Conservation (phyloP, 1,284 basidiomycete species). For the Trametes sp. region DNA sequence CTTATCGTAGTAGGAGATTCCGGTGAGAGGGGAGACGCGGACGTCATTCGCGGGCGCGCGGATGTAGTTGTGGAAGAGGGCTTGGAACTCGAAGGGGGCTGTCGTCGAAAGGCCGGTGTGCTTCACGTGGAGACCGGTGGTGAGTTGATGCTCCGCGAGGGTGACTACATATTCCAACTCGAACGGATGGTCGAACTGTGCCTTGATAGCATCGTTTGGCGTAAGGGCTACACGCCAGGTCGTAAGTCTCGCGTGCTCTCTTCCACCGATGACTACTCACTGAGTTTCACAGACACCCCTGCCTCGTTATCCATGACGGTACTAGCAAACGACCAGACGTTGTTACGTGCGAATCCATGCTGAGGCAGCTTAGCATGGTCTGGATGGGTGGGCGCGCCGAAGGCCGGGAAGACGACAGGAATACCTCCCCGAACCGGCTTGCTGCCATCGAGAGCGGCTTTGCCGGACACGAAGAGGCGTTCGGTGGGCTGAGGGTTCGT, state of each 20-base stretch:
- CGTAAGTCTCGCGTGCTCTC: not conserved
- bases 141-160: slow-evolving; percentile 75
- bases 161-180: slow-evolving; percentile 82
- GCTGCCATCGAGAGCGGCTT: slow-evolving; percentile 77
- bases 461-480: slow-evolving; percentile 80
- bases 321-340: slow-evolving; percentile 71
- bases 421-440: slow-evolving; percentile 85
- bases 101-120: slow-evolving; percentile 63
- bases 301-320: slow-evolving; percentile 74
- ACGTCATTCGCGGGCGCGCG: slow-evolving; percentile 68
- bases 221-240: slow-evolving; percentile 57
- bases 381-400: slow-evolving; percentile 77
- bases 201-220: slow-evolving; percentile 63
- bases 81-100: slow-evolving; percentile 79
- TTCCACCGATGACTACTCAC: slow-evolving; percentile 51
- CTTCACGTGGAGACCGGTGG: slow-evolving; percentile 80
- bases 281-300: slow-evolving; percentile 76
- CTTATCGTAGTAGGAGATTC: slow-evolving; percentile 80
- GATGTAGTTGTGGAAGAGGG: slow-evolving; percentile 88
- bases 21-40: slow-evolving; percentile 65
- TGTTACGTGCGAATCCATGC: slow-evolving; percentile 87
- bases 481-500: slow-evolving; percentile 57
- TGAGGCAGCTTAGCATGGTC: slow-evolving; percentile 79
- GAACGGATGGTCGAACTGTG: slow-evolving; percentile 69
- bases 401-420: slow-evolving; percentile 86